Evolutionary conservation across 2,329 filamentous ascomycete genomes (phyloP).

Genomic region (Fusarium subglutinans): DNA sequence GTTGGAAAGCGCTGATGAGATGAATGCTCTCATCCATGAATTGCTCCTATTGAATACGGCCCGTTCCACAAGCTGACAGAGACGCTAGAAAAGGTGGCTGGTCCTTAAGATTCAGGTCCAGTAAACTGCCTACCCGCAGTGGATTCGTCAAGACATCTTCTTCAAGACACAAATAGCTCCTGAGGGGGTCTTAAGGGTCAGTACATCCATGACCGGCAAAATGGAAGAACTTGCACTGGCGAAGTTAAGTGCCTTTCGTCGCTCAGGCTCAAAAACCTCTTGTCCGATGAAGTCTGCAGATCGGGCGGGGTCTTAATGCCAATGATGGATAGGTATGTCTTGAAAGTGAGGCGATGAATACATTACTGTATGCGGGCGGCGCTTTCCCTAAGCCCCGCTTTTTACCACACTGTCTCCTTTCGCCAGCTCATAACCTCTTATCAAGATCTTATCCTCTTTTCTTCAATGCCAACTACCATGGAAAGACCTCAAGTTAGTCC

Average conservation of each 20-base stretch:
- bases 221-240: not conserved
- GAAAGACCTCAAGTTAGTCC: not conserved
- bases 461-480: not conserved
- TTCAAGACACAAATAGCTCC: not conserved
- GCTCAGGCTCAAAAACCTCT: not conserved
- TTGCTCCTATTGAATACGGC: not conserved
- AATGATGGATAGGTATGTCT: not conserved
- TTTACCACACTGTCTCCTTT: not conserved
- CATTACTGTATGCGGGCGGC: not conserved
- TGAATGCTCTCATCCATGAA: not conserved
- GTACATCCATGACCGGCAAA: not conserved
- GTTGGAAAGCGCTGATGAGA: not conserved
- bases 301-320: not conserved
- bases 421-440: not conserved
- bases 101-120: not conserved
- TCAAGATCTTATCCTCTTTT: not conserved
- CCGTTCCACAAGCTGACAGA: not conserved
- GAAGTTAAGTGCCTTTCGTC: not conserved
- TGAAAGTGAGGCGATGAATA: not conserved
- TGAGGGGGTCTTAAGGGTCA: not conserved
- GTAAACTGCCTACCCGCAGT: not conserved
- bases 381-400: not conserved
- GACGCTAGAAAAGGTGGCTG: not conserved
- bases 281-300: not conserved
- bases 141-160: not conserved